Evolutionary conservation across 2,329 filamentous ascomycete species (phyloP).

Genomic region (Dactylellina cionopaga): DNA sequence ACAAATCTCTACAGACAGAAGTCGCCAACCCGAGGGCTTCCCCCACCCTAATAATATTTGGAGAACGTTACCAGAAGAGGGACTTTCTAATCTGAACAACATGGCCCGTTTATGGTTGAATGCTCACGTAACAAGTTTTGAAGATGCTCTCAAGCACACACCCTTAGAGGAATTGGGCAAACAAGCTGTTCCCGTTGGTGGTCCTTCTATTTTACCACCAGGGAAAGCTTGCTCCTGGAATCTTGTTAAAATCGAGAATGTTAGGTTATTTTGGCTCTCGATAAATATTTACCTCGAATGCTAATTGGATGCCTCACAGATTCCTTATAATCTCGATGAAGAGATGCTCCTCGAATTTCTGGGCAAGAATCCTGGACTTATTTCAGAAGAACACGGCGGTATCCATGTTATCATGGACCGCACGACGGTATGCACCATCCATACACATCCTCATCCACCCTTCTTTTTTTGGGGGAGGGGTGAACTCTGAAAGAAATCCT

Average conservation of each 20-base stretch:
- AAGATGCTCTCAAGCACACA: conserved; percentile 32
- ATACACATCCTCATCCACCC: conserved; percentile 8
- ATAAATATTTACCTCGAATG: neutral
- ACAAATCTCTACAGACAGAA: neutral
- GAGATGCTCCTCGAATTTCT: conserved; percentile 67
- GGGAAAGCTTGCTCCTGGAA: conserved; percentile 18
- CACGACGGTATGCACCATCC: conserved; percentile 53
- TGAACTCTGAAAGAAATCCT: neutral
- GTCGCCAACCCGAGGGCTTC: neutral
- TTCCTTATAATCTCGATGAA: conserved; percentile 49
- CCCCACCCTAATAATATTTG: neutral
- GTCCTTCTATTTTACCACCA: neutral
- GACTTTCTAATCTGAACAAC: conserved; percentile 10
- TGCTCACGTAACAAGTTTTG: conserved; percentile 27
- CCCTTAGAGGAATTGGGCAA: conserved; percentile 46
- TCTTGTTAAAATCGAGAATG: conserved; percentile 52
- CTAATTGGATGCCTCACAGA: conserved; percentile 25
- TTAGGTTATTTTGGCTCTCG: neutral
- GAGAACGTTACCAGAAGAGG: neutral
- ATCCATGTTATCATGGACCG: conserved; percentile 74
- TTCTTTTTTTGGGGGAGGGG: neutral
- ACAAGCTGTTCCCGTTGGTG: conserved; percentile 16
- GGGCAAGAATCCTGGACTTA: conserved; percentile 68
- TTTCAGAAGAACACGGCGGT: conserved; percentile 64
- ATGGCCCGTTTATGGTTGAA: conserved; percentile 25